Evolutionary conservation across 148 eudicot species (phyloP).

Genomic region (Diospyros lotus): DNA sequence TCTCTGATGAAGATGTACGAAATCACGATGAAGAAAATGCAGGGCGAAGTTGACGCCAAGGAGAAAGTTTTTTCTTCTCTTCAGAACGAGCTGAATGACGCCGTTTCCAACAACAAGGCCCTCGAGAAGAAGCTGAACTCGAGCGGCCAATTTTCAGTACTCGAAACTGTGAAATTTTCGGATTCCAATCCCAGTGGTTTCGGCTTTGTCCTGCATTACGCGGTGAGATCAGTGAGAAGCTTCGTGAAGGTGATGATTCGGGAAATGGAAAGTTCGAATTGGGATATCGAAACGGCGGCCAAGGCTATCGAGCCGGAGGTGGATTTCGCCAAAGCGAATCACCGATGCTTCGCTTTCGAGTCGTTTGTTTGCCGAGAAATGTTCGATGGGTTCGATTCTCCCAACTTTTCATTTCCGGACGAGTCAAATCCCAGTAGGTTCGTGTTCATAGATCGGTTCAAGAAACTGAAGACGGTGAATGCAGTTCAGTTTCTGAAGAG

Average conservation of each 20-base stretch:
- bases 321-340: slow-evolving; percentile 32
- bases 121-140: slow-evolving; percentile 52
- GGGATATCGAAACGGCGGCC: slow-evolving; percentile 71
- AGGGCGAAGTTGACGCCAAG: slow-evolving; percentile 37
- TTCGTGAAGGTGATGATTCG: slow-evolving; percentile 64
- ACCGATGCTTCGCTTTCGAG: slow-evolving; percentile 56
- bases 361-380: slow-evolving; percentile 62
- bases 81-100: slow-evolving; percentile 23
- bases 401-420: slow-evolving; percentile 23
- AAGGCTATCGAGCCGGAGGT: slow-evolving; percentile 42
- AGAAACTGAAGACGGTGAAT: slow-evolving; percentile 36
- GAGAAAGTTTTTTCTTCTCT: slow-evolving; percentile 27
- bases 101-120: slow-evolving; percentile 24
- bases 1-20: slow-evolving; percentile 64
- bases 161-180: slow-evolving; percentile 30
- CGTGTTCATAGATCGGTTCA: slow-evolving; percentile 37
- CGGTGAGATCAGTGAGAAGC: slow-evolving; percentile 46
- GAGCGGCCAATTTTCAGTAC: slow-evolving; percentile 45
- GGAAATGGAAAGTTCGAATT: slow-evolving; percentile 63
- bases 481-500: slow-evolving; percentile 32
- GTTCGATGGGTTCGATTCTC: slow-evolving; percentile 61
- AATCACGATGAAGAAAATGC: slow-evolving; percentile 75
- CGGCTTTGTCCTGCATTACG: slow-evolving; percentile 42
- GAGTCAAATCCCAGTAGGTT: slow-evolving; percentile 2
- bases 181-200: slow-evolving; percentile 51